These are phyloP conservation scores for Ophiocordyceps camponoti-leonardi DNA, from an alignment of 2,329 filamentous ascomycete species.

Conservation along the genomic window DNA sequence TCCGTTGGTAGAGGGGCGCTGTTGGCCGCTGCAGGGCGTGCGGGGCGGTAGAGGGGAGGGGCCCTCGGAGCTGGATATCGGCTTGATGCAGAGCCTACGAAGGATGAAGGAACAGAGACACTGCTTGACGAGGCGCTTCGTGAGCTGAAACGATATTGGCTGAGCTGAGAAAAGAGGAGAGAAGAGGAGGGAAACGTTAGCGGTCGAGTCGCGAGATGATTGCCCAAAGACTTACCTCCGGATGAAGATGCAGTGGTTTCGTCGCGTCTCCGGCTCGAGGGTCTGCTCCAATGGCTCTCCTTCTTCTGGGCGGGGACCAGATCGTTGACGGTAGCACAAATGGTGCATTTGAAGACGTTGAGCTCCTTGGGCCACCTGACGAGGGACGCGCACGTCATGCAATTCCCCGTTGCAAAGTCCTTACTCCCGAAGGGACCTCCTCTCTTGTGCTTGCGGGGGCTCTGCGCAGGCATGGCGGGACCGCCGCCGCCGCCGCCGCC, in stretches of 20 bases:
- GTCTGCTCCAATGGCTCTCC: constrained; percentile 7
- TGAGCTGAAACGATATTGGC: constrained; percentile 16
- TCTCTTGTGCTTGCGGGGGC: constrained; percentile 10
- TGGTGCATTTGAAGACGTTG: constrained; percentile 63
- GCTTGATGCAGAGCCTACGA: constrained; percentile 7
- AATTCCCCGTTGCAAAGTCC: constrained; percentile 53
- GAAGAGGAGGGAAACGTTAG: not conserved
- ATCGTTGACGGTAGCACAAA: constrained; percentile 76
- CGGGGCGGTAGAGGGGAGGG: not conserved
- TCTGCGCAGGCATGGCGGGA: constrained; percentile 5
- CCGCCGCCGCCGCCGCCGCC: constrained; percentile 9
- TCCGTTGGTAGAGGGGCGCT: constrained; percentile 1
- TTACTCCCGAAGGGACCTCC: constrained; percentile 22
- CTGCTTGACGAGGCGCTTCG: constrained; percentile 14
- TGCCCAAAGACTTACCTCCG: constrained; percentile 1
- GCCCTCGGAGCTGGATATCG: constrained; percentile 2
- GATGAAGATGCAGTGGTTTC: constrained; percentile 1
- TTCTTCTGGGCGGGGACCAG: constrained; percentile 20
- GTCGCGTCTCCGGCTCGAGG: constrained; percentile 8
- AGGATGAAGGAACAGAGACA: constrained; percentile 15
- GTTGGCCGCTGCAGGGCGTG: constrained; percentile 3
- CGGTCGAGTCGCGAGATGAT: not conserved
- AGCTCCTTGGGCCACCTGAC: constrained; percentile 64
- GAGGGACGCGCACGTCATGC: constrained; percentile 71
- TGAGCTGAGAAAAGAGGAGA: constrained; percentile 6